phyloP scores from a whole-genome alignment of 192 early-diverging fungal species.

The Dispira parvispora region DNA sequence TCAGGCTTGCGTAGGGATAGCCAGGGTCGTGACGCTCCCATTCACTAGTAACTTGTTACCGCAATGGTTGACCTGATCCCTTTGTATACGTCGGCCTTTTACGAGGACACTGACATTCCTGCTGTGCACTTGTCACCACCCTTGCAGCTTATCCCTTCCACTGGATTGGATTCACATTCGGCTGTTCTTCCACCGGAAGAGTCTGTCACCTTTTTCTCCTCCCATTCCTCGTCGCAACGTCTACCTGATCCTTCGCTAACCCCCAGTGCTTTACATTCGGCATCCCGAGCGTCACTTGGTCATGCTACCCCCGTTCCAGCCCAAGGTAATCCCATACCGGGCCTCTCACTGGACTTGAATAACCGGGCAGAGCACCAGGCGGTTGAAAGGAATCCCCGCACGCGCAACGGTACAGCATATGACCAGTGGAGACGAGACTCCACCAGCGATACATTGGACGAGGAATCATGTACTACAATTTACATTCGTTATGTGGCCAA shows the following conservation, averaged over 20 bases:
- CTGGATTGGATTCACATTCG: not conserved
- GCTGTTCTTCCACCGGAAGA: no score
- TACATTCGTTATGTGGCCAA: constrained; percentile 31
- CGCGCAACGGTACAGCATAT: not conserved
- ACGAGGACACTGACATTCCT: not conserved
- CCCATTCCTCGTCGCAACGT: not conserved
- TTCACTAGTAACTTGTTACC: no score
- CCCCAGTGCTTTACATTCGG: not conserved
- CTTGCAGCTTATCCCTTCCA: not conserved
- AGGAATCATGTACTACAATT: constrained; percentile 15
- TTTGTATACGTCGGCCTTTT: constrained; percentile 1
- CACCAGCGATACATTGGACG: not conserved
- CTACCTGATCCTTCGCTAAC: not conserved
- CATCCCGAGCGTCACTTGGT: not conserved
- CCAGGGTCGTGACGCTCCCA: no score
- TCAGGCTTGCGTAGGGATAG: no score
- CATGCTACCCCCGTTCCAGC: not conserved
- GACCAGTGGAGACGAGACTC: not conserved
- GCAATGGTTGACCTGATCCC: constrained; percentile 9
- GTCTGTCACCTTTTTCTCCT: not conserved
- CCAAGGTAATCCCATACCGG: not conserved
- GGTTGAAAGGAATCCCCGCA: not conserved
- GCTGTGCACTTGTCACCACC: not conserved
- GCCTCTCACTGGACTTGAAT: not conserved
- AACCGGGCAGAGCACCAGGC: not conserved